Evolutionary conservation across 2,329 filamentous ascomycete genomes (phyloP), one percentile per base, ranked within the genome.

Genomic region (Penicillium brevicompactum): DNA sequence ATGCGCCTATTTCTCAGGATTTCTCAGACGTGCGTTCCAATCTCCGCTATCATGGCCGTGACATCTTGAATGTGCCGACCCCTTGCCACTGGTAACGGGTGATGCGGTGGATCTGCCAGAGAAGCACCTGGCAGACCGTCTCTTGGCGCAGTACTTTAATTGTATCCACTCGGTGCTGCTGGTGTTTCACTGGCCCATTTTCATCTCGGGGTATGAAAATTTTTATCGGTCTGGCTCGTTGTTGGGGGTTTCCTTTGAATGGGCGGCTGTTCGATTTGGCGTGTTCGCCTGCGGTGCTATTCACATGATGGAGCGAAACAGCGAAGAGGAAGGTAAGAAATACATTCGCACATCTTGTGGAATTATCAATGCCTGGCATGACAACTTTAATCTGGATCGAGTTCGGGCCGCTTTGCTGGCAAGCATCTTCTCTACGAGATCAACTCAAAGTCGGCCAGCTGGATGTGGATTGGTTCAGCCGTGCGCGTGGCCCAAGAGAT

Each of bases 141-240:
- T 97, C 2, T 75, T 97, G 31, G 82, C 84, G 34, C 83, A 88
- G 37, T 99, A 96, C 72, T 88, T 90, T 64, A 80, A 83, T 40
- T 88, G 88, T 5, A 80, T 91, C 22, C 93, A 97, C 70, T 83
- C 86, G 31, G 87, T 90, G 71, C 88, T 92, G 63, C 94, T 94
- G 1, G 86, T 96, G 42, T 68, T 97, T 9, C 91, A 97, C 72
- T 95, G 92, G 89, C 90, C 91, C 2, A 89, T 84, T 0, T 95
- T 97, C 66, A 81, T 88, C 65, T 81, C 84, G 46, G 84, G 89
- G 49, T 89, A 93, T 57, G 90, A 96, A 53, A 82, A 85, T 8
- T 79, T 96, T 6, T 96, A 96, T 73, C 83, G 84, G 53, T 76
- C 78, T 40, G 84, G 85, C 4, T 83, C 82, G 42, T 78, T 89